Base-by-base conservation (phyloP, 2,329 filamentous ascomycete genomes). In the Teratosphaeria destructans region DNA sequence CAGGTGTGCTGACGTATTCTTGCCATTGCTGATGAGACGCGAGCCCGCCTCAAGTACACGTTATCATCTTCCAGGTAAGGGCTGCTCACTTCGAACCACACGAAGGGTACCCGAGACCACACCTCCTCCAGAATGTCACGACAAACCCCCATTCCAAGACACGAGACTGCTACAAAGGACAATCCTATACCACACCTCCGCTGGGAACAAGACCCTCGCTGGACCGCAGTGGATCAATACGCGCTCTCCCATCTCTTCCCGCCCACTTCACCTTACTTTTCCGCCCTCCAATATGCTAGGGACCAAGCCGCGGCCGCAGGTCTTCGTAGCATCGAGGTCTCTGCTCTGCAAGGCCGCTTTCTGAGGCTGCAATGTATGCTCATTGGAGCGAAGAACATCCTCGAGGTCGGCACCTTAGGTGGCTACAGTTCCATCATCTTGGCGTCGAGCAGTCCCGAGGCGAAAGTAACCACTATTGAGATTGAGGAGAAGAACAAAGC, bases 221-320 rank as follows among this genome's bases (percentile, higher is more conserved):
- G 75, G 74, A 68, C 68, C 5, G 72, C 73, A 5, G 73, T 76
- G n/a, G 74, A 77, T 61, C 55, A 63, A 7, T 76, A 74, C 63
- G 67, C 68, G 19, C 62, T 70, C 60, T 60, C 65, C 0, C 72
- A 75, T 56, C 68, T 76, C 14, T 70, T 75, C 58, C 60, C 57
- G 52, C 55, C n/a, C 55, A 59, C 58, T n/a, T 32, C 63, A 7
- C 58, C 52, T 2, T 68, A 70, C 57, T 64, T 58, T 63, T 67
- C 63, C 34, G 65, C 65, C 27, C 56, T 75, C 49, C 64, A 68
- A 32, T 62, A 71, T 27, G 69, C 74, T 10, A 62, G 74, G 11
- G 26, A 65, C n/a, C 74, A 72, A 57, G 74, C 73, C 1, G 49
- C 59, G 2, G 66, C 61, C 11, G 64, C 71, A 2, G 72, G 72